phyloP scores from a whole-genome alignment of 768 basidiomycete genomes.

The Lactifluus volemus region DNA sequence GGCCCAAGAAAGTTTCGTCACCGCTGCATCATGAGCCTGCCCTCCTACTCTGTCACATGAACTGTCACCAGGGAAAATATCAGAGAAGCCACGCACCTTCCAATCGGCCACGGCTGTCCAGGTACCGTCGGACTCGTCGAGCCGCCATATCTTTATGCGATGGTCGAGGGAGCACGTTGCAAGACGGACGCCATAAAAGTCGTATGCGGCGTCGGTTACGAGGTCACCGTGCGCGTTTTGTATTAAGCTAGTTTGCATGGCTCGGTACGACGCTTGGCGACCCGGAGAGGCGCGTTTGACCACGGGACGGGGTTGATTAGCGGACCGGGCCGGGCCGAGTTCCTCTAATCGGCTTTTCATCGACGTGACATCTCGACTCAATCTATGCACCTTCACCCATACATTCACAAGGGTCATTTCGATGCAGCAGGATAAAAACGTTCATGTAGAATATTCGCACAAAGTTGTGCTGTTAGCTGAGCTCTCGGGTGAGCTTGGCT shows the following conservation, averaged over 20 bases:
- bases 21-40: slow-evolving; percentile 91
- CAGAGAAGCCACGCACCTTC: slow-evolving; percentile 49
- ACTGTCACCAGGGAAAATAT: neutral
- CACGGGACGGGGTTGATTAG: neutral
- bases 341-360: neutral
- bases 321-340: slow-evolving; percentile 4
- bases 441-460: slow-evolving; percentile 9
- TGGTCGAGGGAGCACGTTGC: slow-evolving; percentile 82
- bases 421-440: neutral
- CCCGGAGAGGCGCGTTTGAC: neutral
- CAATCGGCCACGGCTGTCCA: slow-evolving; percentile 85
- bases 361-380: neutral
- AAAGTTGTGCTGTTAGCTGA: neutral
- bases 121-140: slow-evolving; percentile 61
- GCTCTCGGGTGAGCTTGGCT: neutral
- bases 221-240: slow-evolving; percentile 72
- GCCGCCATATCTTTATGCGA: slow-evolving; percentile 79
- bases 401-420: neutral
- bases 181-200: slow-evolving; percentile 79
- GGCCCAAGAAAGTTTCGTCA: slow-evolving; percentile 80
- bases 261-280: slow-evolving; percentile 21
- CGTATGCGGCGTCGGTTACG: slow-evolving; percentile 80
- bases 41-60: neutral
- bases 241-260: slow-evolving; percentile 78
- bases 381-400: neutral